Base-by-base conservation (phyloP, 2,329 filamentous ascomycete species). In the Xylariomycetidae sp. region DNA sequence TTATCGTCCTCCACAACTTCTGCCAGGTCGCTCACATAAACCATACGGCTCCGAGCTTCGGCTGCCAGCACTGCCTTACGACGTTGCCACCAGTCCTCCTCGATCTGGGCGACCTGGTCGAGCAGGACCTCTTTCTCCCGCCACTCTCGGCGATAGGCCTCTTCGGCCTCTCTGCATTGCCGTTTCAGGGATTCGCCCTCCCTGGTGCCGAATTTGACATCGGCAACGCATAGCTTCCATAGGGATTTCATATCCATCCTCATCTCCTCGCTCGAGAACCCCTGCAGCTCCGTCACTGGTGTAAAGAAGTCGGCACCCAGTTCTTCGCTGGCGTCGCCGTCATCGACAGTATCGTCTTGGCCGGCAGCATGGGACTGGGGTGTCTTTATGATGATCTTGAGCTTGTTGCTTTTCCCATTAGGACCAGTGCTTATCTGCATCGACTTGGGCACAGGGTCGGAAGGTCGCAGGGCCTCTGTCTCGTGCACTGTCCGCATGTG, bases 401-500 rank as follows among this genome's bases (percentile, higher is more conserved):
- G 62, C 46, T 77, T 77, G 38, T 66, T 66, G 27, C 64, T 62
- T 45, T 69, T 50, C 29, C n/a, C n/a, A n/a, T 73, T 50, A 57
- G 62, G 25, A 57, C 53, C 13, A 54, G 61, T 23, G 52, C 54
- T 42, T 3, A 67, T 55, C 48, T 80, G 77, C 66, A 77, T 74
- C 37, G 80, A 79, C 57, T 87, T 85, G 15, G 82, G 80, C 10
- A 87, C 77, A 3, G 83, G 79, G 54, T 89, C 80, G 12, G 77
- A 80, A 4, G 86, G 85, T n/a, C 87, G 81, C 15, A 95, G 72
- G 12, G 88, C 85, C 64, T 98, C 92, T 4, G 90, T 96, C 59
- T 98, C 92, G 67, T 98, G 92, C 23, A 98, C 89, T 12, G 92
- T 97, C 49, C 92, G 85, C 88, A 97, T 97, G 59, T 98, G 92